Percentiles rank a stretch among this genome's conserved stretches.
Evolutionary conservation across 2,329 filamentous ascomycete species (phyloP).

Genomic region (Coniella lustricola): DNA sequence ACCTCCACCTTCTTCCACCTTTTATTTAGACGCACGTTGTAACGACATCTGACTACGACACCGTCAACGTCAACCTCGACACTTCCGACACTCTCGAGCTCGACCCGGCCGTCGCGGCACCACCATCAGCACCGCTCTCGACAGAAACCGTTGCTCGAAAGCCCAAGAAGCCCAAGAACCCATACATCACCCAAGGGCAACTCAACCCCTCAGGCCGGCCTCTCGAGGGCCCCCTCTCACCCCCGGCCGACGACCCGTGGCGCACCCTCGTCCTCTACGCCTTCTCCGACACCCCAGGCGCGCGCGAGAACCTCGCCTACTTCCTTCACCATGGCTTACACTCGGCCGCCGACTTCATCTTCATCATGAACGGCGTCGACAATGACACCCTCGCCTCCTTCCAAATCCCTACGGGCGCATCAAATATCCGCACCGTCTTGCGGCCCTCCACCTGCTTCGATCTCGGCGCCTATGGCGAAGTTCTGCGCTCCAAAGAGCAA

Average conservation of each 20-base stretch:
- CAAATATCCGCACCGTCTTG: conserved; percentile 27
- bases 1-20: background rate
- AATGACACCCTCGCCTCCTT: conserved; percentile 17
- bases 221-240: conserved; percentile 13
- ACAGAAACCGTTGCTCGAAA: background rate
- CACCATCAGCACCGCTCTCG: background rate
- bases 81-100: background rate
- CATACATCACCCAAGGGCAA: conserved; percentile 15
- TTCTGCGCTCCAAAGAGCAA: conserved; percentile 20
- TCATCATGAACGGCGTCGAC: conserved; percentile 31
- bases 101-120: background rate
- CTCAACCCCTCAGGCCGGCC: conserved; percentile 14
- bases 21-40: background rate
- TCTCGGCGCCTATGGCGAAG: conserved; percentile 28
- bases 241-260: conserved; percentile 15
- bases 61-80: background rate
- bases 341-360: conserved; percentile 31
- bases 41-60: too few species aligned
- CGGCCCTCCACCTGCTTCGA: conserved; percentile 30
- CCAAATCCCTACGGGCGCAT: conserved; percentile 21
- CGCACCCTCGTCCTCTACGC: conserved; percentile 28
- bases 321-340: conserved; percentile 32
- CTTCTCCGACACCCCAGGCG: conserved; percentile 27
- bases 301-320: conserved; percentile 28
- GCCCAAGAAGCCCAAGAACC: conserved; percentile 8